Evolutionary conservation across 2,329 filamentous ascomycete species (phyloP).

Genomic region (Alternaria hordeiaustralica): DNA sequence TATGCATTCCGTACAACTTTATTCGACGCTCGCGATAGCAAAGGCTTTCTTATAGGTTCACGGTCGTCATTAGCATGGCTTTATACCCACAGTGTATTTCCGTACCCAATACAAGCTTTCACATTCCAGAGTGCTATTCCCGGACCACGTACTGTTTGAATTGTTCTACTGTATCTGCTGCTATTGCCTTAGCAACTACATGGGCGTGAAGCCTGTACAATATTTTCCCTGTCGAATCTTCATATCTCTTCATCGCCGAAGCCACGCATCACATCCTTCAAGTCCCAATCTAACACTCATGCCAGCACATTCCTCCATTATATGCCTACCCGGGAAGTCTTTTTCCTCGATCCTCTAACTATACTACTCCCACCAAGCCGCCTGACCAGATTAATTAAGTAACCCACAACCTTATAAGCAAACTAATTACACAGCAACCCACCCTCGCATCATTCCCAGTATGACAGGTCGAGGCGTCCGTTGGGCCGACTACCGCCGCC

Average conservation of each 20-base stretch:
- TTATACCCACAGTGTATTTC: slow-evolving; percentile 31
- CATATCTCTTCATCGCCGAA: background rate
- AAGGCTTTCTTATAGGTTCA: slow-evolving; percentile 5
- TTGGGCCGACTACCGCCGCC: background rate
- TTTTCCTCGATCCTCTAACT: background rate
- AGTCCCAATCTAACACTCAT: background rate
- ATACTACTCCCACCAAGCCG: background rate
- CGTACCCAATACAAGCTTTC: slow-evolving; percentile 13
- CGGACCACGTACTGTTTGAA: background rate
- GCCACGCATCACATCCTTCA: background rate
- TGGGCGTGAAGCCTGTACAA: background rate
- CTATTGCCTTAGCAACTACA: background rate
- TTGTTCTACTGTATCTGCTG: background rate
- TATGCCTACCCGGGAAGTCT: background rate
- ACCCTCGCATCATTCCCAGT: background rate
- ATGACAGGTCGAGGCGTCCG: background rate
- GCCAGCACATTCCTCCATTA: background rate
- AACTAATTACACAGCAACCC: background rate
- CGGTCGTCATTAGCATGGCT: slow-evolving; percentile 24
- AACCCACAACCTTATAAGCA: background rate
- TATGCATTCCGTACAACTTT: background rate
- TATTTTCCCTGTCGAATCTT: background rate
- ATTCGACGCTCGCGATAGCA: slow-evolving; percentile 2
- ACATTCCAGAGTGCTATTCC: background rate
- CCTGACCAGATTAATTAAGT: background rate